Percentiles rank a stretch among this genome's conserved stretches.
These are phyloP conservation scores for Multifurca ochricompacta DNA, from an alignment of 768 basidiomycete genomes.

Conservation along the genomic window DNA sequence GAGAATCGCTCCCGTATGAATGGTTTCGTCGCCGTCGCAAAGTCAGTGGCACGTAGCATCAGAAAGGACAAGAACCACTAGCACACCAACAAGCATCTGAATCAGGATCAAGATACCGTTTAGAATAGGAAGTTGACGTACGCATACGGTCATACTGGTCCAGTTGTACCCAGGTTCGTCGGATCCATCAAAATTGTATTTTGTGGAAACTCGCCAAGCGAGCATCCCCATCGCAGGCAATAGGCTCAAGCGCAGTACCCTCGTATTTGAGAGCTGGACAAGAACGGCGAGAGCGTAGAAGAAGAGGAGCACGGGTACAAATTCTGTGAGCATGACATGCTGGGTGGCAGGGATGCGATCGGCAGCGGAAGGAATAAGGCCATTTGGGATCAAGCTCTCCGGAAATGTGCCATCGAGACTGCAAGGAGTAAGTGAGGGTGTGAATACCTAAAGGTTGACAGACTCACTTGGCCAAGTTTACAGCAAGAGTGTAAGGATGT, in stretches of 20 bases:
- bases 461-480: not conserved
- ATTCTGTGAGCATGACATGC: conserved; percentile 25
- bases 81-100: not conserved
- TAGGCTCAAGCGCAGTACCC: conserved; percentile 36
- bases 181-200: conserved; percentile 35
- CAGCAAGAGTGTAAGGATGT: not conserved
- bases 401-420: conserved; percentile 5
- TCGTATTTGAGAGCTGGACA: conserved; percentile 41
- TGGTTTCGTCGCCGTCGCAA: conserved; percentile 6
- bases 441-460: not conserved
- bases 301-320: conserved; percentile 36
- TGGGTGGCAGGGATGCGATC: conserved; percentile 5
- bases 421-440: not conserved
- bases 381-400: conserved; percentile 2
- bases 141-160: conserved; percentile 14
- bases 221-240: conserved; percentile 42
- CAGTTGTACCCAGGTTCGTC: conserved; percentile 16
- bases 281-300: conserved; percentile 49
- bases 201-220: conserved; percentile 36
- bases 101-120: not conserved
- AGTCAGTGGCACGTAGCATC: conserved; percentile 15
- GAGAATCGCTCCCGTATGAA: conserved; percentile 17
- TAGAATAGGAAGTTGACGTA: not conserved
- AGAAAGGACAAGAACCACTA: conserved; percentile 14
- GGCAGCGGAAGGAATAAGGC: conserved; percentile 5